phyloP scores from a whole-genome alignment of 2,329 filamentous ascomycete species.

The Rasamsonia emersonii region DNA sequence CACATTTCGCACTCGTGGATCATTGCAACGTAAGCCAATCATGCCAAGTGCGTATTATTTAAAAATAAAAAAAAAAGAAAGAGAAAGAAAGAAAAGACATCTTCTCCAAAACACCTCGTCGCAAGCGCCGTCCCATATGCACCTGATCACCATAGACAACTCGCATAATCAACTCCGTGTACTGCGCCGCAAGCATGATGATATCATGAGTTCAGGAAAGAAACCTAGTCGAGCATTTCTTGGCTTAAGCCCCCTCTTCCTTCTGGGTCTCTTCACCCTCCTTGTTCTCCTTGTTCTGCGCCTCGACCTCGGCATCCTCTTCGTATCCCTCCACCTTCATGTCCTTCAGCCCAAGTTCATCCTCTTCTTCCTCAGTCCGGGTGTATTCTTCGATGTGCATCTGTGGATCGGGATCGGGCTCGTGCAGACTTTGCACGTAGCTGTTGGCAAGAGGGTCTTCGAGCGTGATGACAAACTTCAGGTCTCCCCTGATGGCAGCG shows the following conservation, averaged over 20 bases:
- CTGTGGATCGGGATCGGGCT: slow-evolving; percentile 73
- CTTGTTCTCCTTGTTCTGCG: slow-evolving; percentile 11
- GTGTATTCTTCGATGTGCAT: slow-evolving; percentile 76
- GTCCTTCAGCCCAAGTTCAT: slow-evolving; percentile 80
- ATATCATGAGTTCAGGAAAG: slow-evolving; percentile 9
- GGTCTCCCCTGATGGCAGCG: slow-evolving; percentile 68
- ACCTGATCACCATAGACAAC: no score
- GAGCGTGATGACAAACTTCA: slow-evolving; percentile 73
- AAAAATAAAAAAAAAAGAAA: no score
- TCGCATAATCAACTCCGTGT: no score
- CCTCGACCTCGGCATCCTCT: slow-evolving; percentile 40
- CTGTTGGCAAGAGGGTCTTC: slow-evolving; percentile 85
- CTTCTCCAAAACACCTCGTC: no score
- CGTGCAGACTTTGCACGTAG: slow-evolving; percentile 81
- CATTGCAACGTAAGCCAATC: no score
- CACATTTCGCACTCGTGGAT: no score
- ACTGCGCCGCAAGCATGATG: slow-evolving; percentile 2
- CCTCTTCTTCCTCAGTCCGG: slow-evolving; percentile 83
- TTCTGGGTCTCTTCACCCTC: slow-evolving; percentile 10
- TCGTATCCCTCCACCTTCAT: slow-evolving; percentile 91
- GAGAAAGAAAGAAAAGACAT: no score
- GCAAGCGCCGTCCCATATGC: no score
- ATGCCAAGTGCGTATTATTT: no score
- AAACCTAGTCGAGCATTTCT: slow-evolving; percentile 10
- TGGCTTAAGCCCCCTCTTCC: slow-evolving; percentile 18